These are phyloP conservation scores for Solanum commersonii DNA, from an alignment of 257 asterid genomes.

Conservation along the genomic window DNA sequence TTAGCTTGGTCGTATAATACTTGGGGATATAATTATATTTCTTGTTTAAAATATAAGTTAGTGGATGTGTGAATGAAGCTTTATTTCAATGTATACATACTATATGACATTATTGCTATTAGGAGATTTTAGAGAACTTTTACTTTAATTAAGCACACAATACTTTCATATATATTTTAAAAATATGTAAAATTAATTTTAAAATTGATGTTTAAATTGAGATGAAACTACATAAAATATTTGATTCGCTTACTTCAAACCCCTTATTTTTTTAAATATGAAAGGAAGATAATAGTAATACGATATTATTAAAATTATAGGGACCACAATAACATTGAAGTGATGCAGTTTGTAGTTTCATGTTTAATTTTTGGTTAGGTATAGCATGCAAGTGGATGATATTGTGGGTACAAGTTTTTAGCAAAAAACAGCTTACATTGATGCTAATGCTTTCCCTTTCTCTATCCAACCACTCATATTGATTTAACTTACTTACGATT, in stretches of 20 bases:
- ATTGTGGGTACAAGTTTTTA: neutral
- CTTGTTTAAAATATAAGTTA: neutral
- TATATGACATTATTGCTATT: neutral
- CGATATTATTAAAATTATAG: neutral
- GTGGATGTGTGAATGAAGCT: neutral
- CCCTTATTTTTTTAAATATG: neutral
- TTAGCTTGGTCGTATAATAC: neutral
- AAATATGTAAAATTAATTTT: neutral
- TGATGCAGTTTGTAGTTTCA: neutral
- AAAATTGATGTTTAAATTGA: neutral
- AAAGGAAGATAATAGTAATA: neutral
- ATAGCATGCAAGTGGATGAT: neutral
- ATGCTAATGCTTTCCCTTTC: neutral
- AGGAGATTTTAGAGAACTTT: neutral
- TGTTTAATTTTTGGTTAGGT: neutral
- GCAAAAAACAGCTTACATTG: neutral
- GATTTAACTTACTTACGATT: neutral
- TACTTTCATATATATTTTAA: neutral
- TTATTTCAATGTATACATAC: no score
- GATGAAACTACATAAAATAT: neutral
- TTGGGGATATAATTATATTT: neutral
- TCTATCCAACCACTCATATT: neutral
- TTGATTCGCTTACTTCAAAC: neutral
- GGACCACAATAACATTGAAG: neutral
- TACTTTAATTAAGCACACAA: neutral